Conservation (phyloP, 768 basidiomycete species). For the Tephrocybe sp. region DNA sequence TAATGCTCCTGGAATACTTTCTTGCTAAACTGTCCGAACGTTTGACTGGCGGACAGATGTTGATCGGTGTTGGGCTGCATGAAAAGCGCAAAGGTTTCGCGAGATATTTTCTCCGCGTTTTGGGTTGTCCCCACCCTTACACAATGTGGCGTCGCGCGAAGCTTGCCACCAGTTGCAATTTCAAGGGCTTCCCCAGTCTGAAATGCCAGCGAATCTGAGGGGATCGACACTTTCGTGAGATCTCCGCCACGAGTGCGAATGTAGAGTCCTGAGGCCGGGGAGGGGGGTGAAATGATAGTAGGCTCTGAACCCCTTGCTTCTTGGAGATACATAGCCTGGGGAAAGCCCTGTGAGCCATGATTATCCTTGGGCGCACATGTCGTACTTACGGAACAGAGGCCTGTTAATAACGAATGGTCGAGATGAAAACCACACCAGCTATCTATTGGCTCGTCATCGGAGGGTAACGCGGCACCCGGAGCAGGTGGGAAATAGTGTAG, state of each 20-base stretch:
- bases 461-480: conserved; percentile 31
- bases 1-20: conserved; percentile 69
- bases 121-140: conserved; percentile 68
- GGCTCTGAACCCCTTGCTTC: conserved; percentile 42
- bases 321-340: conserved; percentile 81
- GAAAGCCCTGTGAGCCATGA: conserved; percentile 7
- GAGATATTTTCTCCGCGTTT: conserved; percentile 50
- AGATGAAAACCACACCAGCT: conserved; percentile 96
- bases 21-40: conserved; percentile 91
- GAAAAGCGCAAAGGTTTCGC: conserved; percentile 90
- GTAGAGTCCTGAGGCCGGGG: conserved; percentile 81
- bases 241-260: conserved; percentile 83
- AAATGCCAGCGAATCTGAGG: conserved; percentile 83
- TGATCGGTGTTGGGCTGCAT: conserved; percentile 88
- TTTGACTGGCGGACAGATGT: conserved; percentile 63
- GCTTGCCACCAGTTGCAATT: conserved; percentile 75
- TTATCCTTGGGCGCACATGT: background rate
- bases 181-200: conserved; percentile 97
- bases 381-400: conserved; percentile 76
- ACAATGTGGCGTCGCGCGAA: conserved; percentile 94
- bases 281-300: conserved; percentile 61
- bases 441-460: conserved; percentile 69
- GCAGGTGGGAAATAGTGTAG: conserved; percentile 93
- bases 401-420: conserved; percentile 90
- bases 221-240: conserved; percentile 84